Base-by-base conservation (phyloP, 257 asterid genomes). In the Solanum chmielewskii region DNA sequence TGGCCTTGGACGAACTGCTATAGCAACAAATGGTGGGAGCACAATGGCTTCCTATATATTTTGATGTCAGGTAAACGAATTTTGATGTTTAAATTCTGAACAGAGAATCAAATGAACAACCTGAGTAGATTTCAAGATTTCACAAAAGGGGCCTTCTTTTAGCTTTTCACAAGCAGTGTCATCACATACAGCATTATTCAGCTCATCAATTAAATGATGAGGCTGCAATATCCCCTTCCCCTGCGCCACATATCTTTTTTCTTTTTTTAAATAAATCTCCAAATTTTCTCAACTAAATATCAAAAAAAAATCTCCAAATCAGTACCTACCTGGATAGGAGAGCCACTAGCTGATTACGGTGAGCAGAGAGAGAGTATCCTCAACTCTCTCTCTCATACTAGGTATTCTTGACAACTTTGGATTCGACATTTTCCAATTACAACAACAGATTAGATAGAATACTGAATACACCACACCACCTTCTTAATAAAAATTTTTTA, bases 191-290 rank as follows among this genome's bases (percentile, higher is more conserved):
- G 92, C 69, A 88, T 90, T 95, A 21, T 97, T 98, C 45, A 97
- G 91, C 88, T 97, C 99, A 89, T 97, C 99, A 73, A 97, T 86
- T 90, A 97, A 91, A 88, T 89, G 90, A 90, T 96, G 99, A 31
- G 99, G 95, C 89, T 97, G 99, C 90, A 97, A 87, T 83, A 97
- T 91, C 86, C 99, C 90, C 92, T 97, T 97, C 92, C 99, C 99
- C 94, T 96, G 99, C 20, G 93, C 98, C 91, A 95, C 98, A 84
- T 93, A 97, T 87, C 99, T 33, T 33, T 33, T 33, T 4, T 33
- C 3, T 33, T 33, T 33, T 33, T 33, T 33, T 33, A 33, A 33
- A 33, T 33, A 33, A 33, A 33, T 33, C 35, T 33, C 35, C 35
- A 33, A 33, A 33, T 4, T 33, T 3, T 33, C 35, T 33, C 35